Conservation (phyloP, 2,329 filamentous ascomycete species). For the Trichophyton verrucosum region DNA sequence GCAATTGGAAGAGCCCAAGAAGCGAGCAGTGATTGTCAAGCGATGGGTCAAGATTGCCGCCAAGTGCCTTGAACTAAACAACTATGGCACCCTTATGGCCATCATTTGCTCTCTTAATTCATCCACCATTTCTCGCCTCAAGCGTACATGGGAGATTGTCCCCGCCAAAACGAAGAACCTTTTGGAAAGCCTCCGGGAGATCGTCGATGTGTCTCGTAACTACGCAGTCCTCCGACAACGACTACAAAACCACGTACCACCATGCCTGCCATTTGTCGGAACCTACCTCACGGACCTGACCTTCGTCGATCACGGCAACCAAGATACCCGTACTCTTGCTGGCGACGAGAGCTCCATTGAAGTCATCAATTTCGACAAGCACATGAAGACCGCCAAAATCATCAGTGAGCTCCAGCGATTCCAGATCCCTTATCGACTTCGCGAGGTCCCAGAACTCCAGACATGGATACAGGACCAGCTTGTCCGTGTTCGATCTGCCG, state of each 20-base stretch:
- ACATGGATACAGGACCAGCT: conserved; percentile 84
- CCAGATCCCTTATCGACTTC: conserved; percentile 80
- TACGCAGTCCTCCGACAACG: conserved; percentile 74
- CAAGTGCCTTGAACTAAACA: conserved; percentile 77
- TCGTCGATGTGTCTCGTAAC: conserved; percentile 84
- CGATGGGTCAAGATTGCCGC: conserved; percentile 95
- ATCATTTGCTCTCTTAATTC: conserved; percentile 91
- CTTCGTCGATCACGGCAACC: conserved; percentile 90
- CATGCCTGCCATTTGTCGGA: conserved; percentile 88
- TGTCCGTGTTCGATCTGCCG: conserved; percentile 54
- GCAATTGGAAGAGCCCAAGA: conserved; percentile 79
- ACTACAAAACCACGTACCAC: conserved; percentile 73
- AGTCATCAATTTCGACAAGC: conserved; percentile 97
- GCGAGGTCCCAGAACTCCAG: conserved; percentile 75
- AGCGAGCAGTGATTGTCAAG: conserved; percentile 79
- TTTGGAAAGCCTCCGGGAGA: conserved; percentile 64
- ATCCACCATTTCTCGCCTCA: conserved; percentile 76
- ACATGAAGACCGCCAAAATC: conserved; percentile 85
- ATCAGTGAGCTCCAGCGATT: conserved; percentile 93
- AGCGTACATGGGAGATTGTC: conserved; percentile 82
- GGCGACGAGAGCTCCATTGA: conserved; percentile 52
- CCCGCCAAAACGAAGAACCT: conserved; percentile 70
- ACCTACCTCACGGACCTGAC: conserved; percentile 94
- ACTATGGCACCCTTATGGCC: conserved; percentile 94
- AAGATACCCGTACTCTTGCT: conserved; percentile 64